Base-by-base conservation (phyloP, 1,139 yeast species). In the Geotrichum citri-aurantii region DNA sequence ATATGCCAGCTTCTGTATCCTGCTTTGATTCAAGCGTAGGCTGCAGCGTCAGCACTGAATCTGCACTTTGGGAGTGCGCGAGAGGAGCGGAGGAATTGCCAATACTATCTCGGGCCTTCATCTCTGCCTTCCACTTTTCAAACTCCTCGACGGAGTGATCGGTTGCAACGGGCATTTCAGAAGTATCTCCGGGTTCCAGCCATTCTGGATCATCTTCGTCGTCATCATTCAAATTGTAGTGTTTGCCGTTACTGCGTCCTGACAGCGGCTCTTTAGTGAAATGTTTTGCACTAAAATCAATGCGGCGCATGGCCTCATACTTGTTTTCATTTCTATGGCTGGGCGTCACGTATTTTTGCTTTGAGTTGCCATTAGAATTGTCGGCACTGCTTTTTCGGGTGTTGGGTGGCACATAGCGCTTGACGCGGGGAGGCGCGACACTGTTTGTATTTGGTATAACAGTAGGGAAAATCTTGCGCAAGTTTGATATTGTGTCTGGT, bases 51-150 rank as follows among this genome's bases (percentile, higher is more conserved):
- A 57, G 29, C 24, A 58, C 51, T 46, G 60, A 40, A 29, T 56
- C 47, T 48, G 55, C 10, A 29, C 55, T 12, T 12, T 60, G 19
- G 24, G 19, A 2, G 1, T 40, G 19, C n/a, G 48, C 40, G 11
- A 37, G 33, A 29, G 23, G 17, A 12, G 54, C 7, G 7, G 44
- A 24, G 50, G 19, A 44, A 11, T 31, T 14, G 17, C 59, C 63
- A 26, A 54, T 46, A 17, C 69, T 70, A 17, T 65, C 64, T 42
- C 63, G 63, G n/a, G 65, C 65, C 47, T 62, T 63, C 69, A 65
- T 67, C 48, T 63, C 63, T 3, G 68, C 68, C 60, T 68, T 69
- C 72, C 72, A 69, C 31, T 66, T 64, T 58, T 69, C 72, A 62
- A 69, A 69, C 58, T 69, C 72, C 50, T 66, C 63, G 21, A 66